Evolutionary conservation across 805 yeast species (phyloP).

Genomic region (Starmerella floricola): DNA sequence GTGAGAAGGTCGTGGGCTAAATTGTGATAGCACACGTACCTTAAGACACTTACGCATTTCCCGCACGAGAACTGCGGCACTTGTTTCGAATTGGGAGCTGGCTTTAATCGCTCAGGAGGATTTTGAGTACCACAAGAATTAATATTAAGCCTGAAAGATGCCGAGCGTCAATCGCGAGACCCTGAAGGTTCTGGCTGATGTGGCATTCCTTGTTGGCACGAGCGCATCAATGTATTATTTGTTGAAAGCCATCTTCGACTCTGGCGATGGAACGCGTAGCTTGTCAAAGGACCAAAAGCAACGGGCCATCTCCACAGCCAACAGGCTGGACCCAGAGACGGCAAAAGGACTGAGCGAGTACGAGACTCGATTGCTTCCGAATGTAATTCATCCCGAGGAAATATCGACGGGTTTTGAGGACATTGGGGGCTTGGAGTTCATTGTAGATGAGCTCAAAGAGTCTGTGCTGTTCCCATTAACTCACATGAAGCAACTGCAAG

Average conservation of each 20-base stretch:
- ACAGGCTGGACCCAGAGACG: slow-evolving; percentile 52
- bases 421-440: slow-evolving; percentile 77
- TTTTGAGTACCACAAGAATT: no score
- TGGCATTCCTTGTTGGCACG: slow-evolving; percentile 46
- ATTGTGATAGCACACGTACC: no score
- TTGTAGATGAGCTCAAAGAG: slow-evolving; percentile 76
- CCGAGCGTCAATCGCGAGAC: slow-evolving; percentile 1
- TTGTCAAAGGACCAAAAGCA: slow-evolving; percentile 49
- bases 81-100: no score
- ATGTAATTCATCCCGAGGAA: slow-evolving; percentile 75
- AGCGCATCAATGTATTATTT: slow-evolving; percentile 60
- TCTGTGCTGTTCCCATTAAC: slow-evolving; percentile 79
- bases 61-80: no score
- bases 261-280: slow-evolving; percentile 31
- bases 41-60: no score
- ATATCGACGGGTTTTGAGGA: slow-evolving; percentile 65
- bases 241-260: slow-evolving; percentile 33
- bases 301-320: slow-evolving; percentile 45
- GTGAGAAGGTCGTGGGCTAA: no score
- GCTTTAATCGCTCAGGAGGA: no score
- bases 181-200: slow-evolving; percentile 31
- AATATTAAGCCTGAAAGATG: no score
- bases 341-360: slow-evolving; percentile 50
- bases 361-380: slow-evolving; percentile 64
- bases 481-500: slow-evolving; percentile 36